Conservation (phyloP, 1,139 yeast species). For the Geotrichum aggregatum region DNA sequence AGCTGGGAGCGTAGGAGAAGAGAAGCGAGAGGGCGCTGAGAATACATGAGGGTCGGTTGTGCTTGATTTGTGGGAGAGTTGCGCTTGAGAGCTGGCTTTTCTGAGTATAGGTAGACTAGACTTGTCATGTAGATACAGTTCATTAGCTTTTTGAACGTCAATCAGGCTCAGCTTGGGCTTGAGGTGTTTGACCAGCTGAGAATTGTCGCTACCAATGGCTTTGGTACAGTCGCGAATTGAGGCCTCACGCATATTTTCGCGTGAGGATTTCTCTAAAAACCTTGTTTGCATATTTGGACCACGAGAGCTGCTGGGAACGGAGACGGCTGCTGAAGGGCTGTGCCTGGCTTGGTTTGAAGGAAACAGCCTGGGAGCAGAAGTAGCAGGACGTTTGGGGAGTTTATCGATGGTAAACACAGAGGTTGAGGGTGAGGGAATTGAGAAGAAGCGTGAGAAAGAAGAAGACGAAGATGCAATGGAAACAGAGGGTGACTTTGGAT, state of each 20-base stretch:
- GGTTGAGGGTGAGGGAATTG: background rate
- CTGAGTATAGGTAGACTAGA: background rate
- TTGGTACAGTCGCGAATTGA: no score
- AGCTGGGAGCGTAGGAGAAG: background rate
- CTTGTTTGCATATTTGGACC: no score
- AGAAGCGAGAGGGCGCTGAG: background rate
- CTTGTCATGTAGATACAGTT: background rate
- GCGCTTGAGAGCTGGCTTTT: background rate
- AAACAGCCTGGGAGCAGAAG: background rate
- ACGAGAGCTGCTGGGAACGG: background rate
- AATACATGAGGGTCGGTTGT: background rate
- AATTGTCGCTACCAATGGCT: no score
- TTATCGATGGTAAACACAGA: no score
- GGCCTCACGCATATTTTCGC: no score
- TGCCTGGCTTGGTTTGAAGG: background rate
- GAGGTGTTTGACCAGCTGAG: background rate
- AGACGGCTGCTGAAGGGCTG: background rate
- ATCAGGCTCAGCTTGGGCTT: background rate
- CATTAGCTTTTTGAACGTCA: slow-evolving; percentile 1
- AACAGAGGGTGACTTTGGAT: background rate
- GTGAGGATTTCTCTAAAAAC: no score
- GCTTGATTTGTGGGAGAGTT: background rate
- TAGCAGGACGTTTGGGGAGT: background rate
- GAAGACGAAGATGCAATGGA: background rate
- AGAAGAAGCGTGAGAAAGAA: background rate